Evolutionary conservation across 2,329 filamentous ascomycete genomes (phyloP).

Genomic region (Aspergillus ustus): DNA sequence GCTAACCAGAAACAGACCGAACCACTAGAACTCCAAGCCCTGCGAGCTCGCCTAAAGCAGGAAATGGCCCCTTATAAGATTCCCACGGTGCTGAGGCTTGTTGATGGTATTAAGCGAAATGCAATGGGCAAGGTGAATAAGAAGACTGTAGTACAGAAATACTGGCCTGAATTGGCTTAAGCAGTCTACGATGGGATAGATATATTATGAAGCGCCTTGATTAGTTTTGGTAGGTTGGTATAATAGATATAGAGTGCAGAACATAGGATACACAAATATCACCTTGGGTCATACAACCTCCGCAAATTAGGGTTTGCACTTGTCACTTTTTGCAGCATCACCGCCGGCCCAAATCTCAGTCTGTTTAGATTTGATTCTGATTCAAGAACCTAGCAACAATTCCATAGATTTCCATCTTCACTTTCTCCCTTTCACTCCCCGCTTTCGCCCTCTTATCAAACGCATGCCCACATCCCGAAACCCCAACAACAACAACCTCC

Average conservation of each 20-base stretch:
- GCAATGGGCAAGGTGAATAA: conserved; percentile 84
- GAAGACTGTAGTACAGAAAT: conserved; percentile 44
- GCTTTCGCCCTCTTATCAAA: conserved; percentile 41
- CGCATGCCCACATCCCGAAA: conserved; percentile 40
- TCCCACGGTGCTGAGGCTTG: conserved; percentile 81
- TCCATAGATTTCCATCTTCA: conserved; percentile 37
- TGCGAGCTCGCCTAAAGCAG: conserved; percentile 42
- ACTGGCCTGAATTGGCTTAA: conserved; percentile 36
- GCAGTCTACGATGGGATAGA: not conserved
- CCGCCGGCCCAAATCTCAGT: not conserved
- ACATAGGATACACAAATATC: not conserved
- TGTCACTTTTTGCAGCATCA: not conserved
- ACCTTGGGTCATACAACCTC: not conserved
- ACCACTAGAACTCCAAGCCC: conserved; percentile 35
- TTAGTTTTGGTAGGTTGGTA: not conserved
- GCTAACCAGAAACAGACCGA: conserved; percentile 27
- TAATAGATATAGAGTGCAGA: conserved; percentile 7
- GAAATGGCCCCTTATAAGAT: conserved; percentile 86
- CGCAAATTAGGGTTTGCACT: not conserved
- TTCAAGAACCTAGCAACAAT: conserved; percentile 31
- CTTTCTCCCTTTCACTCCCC: conserved; percentile 31
- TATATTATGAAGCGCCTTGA: not conserved
- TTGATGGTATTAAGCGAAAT: conserved; percentile 60
- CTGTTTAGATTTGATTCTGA: not conserved
- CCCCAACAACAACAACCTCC: conserved; percentile 28